Evolutionary conservation across 2,329 filamentous ascomycete genomes (phyloP), one percentile per base, ranked within the genome.

Genomic region (Scedosporium apiospermum): DNA sequence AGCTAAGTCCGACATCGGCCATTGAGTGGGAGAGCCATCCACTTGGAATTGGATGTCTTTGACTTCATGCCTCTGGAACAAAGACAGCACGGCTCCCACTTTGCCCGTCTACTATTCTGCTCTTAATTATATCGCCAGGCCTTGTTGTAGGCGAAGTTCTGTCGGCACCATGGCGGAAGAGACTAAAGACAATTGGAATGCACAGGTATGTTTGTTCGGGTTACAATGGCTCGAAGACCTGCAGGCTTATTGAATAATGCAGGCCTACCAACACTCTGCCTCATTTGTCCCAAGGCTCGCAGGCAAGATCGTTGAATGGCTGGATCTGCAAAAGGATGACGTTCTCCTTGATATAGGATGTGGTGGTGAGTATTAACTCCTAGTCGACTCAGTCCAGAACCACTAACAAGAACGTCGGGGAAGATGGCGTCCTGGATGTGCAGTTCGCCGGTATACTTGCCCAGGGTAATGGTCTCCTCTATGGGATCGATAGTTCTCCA

Each of bases 281-380:
- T 81, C 82, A 0, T 88, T 88, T 67, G 85, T 88, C 7, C 85
- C 86, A 3, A 83, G 85, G 68, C 74, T 88, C 9, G 80, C 85
- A 1, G 78, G 76, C 16, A 86, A 84, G 64, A 77, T 88, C 4
- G 68, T 86, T 10, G 71, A 76, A 57, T 87, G 83, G 79, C 75
- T 88, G 0, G 79, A 86, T 66, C 77, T 85, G 0, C 77, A 84
- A 63, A 76, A 79, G 30, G 79, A 83, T 65, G 85, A 88, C 68
- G 70, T 75, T 16, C 78, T 88, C 23, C 74, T 88, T 1, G 86
- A 88, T 65, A 73, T 88, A 61, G 86, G 86, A 14, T 88, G 86
- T 66, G 86, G 86, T 53, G 85, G 82, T 83, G 63, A 65, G 75
- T 71, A 26, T 53, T 23, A 14, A 7, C 51, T 14, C 23, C 12